Evolutionary conservation across 495 filamentous ascomycete genomes (phyloP).

Genomic region (Chaetomium cochliodes): DNA sequence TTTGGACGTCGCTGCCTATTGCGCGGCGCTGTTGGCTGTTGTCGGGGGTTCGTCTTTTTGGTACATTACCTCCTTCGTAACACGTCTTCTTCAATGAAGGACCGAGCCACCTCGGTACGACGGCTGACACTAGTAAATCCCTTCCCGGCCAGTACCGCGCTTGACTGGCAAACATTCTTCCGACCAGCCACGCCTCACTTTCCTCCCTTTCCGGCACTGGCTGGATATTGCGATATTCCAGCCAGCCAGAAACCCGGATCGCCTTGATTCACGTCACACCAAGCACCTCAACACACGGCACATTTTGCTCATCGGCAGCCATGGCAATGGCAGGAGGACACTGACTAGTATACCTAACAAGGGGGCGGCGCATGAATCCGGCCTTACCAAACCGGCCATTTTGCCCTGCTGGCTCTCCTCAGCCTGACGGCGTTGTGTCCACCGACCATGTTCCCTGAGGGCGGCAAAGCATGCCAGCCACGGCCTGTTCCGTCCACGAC

Average conservation of each 20-base stretch:
- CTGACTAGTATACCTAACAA: background rate
- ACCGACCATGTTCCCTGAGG: constrained; percentile 3
- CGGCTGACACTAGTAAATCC: no score
- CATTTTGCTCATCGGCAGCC: background rate
- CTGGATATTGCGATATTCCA: background rate
- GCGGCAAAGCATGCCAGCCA: constrained; percentile 21
- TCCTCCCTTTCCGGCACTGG: background rate
- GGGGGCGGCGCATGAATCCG: constrained; percentile 20
- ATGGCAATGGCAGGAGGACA: background rate
- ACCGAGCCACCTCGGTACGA: no score
- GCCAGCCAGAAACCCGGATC: constrained; percentile 3
- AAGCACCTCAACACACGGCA: background rate
- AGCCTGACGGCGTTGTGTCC: constrained; percentile 6
- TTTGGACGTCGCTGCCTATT: constrained; percentile 10
- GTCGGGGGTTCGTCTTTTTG: constrained; percentile 1
- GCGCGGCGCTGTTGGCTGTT: constrained; percentile 13
- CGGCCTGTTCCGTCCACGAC: background rate
- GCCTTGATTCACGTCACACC: background rate
- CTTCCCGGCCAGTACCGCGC: background rate
- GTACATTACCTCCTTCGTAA: no score
- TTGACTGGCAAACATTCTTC: constrained; percentile 9
- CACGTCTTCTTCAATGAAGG: background rate
- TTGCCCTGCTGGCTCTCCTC: constrained; percentile 1
- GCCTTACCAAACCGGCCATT: constrained; percentile 9
- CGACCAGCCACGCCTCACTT: background rate